phyloP scores from a whole-genome alignment of 2,329 filamentous ascomycete species.

The Samsoniella hepiali region DNA sequence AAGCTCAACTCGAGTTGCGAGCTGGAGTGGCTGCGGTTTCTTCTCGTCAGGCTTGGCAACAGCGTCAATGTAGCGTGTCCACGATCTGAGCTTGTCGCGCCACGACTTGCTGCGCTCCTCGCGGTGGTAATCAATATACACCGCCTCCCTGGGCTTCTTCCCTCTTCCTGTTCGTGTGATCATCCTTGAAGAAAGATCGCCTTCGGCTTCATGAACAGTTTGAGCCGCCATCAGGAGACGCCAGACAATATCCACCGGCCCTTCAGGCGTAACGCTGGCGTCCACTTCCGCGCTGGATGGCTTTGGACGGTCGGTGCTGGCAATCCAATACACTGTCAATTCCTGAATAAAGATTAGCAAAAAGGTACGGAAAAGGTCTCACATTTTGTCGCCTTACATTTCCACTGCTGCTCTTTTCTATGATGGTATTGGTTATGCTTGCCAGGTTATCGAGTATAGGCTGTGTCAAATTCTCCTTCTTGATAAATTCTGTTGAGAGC shows the following conservation, averaged over 20 bases:
- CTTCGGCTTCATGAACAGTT: background rate
- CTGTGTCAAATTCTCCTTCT: slow-evolving; percentile 21
- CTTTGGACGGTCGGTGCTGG: slow-evolving; percentile 23
- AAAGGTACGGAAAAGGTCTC: background rate
- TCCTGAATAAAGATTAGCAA: slow-evolving; percentile 25
- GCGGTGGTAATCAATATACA: slow-evolving; percentile 28
- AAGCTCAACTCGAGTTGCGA: slow-evolving; percentile 3
- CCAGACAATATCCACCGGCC: slow-evolving; percentile 42
- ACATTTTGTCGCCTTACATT: slow-evolving; percentile 23
- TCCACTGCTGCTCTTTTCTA: slow-evolving; percentile 23
- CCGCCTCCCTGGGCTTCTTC: slow-evolving; percentile 11
- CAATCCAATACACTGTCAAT: slow-evolving; percentile 43
- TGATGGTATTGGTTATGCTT: slow-evolving; percentile 32
- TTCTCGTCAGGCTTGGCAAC: slow-evolving; percentile 14
- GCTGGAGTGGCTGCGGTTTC: background rate
- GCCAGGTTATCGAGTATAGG: slow-evolving; percentile 30
- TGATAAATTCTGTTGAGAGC: slow-evolving; percentile 27
- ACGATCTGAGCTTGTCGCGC: slow-evolving; percentile 33
- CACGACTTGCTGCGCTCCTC: slow-evolving; percentile 34
- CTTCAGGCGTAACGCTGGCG: slow-evolving; percentile 32
- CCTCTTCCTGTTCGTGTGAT: slow-evolving; percentile 20
- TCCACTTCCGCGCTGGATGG: background rate
- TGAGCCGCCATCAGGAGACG: slow-evolving; percentile 41
- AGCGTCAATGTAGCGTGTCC: slow-evolving; percentile 30
- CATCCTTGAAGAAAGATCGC: slow-evolving; percentile 22